Evolutionary conservation across 78 protist species (phyloP).

Genomic region (Dictyostelium purpureum): DNA sequence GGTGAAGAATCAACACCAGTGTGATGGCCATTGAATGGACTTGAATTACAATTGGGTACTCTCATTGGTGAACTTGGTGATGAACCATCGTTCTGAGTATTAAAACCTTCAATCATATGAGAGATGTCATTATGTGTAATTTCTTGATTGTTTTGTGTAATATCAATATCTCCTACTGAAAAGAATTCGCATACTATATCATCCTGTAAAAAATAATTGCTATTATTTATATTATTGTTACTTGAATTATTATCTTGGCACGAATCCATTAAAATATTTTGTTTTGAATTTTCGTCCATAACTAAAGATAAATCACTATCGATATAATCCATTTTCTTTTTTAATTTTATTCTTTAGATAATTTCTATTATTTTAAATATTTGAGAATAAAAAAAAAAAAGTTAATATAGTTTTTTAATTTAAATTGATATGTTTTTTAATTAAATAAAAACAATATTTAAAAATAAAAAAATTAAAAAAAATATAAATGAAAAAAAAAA

Average conservation of each 20-base stretch:
- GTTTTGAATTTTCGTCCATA: not conserved
- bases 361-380: not conserved
- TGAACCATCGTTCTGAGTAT: not conserved
- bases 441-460: too few species aligned
- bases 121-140: too few species aligned
- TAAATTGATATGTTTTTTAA: too few species aligned
- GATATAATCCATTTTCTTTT: not conserved
- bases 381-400: not conserved
- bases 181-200: not conserved
- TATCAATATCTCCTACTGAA: not conserved
- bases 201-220: not conserved
- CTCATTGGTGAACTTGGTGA: slow-evolving; percentile 65
- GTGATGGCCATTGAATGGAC: not conserved
- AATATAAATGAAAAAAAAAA: too few species aligned
- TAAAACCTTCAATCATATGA: too few species aligned
- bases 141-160: not conserved
- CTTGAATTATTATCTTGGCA: not conserved
- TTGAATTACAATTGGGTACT: slow-evolving; percentile 51
- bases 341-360: not conserved
- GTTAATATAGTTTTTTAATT: too few species aligned
- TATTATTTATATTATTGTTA: not conserved
- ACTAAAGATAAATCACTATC: slow-evolving; percentile 5
- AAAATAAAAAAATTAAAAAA: too few species aligned
- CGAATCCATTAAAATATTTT: too few species aligned
- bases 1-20: not conserved